Evolutionary conservation across 805 yeast species (phyloP).

Genomic region (Hanseniaspora hatyaiensis): DNA sequence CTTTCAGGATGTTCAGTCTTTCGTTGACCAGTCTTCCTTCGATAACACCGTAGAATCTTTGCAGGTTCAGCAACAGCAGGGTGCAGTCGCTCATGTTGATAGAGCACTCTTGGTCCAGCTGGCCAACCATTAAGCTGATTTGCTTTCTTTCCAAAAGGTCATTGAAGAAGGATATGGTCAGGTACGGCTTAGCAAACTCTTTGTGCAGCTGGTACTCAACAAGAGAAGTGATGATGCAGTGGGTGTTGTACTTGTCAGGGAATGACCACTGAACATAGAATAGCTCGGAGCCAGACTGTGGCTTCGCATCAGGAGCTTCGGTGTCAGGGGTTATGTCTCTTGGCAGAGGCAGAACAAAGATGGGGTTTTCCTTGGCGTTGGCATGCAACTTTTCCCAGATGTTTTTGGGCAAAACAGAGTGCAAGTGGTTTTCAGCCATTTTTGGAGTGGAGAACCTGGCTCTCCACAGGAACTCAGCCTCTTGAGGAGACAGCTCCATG

Average conservation of each 20-base stretch:
- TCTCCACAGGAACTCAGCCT: conserved; percentile 76
- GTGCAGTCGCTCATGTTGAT: conserved; percentile 68
- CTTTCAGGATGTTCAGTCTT: conserved; percentile 47
- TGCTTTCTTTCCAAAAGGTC: conserved; percentile 53
- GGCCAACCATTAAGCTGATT: conserved; percentile 75
- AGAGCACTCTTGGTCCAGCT: conserved; percentile 58
- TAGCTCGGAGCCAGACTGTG: conserved; percentile 40
- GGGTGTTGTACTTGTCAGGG: conserved; percentile 71
- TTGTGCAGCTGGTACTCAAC: conserved; percentile 84
- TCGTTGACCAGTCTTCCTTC: conserved; percentile 33
- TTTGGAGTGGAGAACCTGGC: conserved; percentile 56
- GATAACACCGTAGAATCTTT: conserved; percentile 71
- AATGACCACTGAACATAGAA: conserved; percentile 92
- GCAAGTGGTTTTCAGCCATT: conserved; percentile 38
- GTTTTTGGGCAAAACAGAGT: conserved; percentile 48
- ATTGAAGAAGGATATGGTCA: conserved; percentile 76
- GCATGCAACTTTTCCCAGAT: conserved; percentile 53
- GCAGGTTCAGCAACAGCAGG: conserved; percentile 59
- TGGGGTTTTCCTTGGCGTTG: conserved; percentile 63
- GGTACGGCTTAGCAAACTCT: conserved; percentile 91
- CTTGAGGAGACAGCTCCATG: conserved; percentile 41
- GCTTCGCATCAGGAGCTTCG: conserved; percentile 32
- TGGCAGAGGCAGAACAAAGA: conserved; percentile 84
- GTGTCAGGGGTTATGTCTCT: conserved; percentile 35
- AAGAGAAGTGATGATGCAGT: conserved; percentile 80